Percentiles rank a stretch among this genome's conserved stretches.
These are phyloP conservation scores for Dendryphion nanum DNA, from an alignment of 2,329 filamentous ascomycete genomes.

Conservation along the genomic window DNA sequence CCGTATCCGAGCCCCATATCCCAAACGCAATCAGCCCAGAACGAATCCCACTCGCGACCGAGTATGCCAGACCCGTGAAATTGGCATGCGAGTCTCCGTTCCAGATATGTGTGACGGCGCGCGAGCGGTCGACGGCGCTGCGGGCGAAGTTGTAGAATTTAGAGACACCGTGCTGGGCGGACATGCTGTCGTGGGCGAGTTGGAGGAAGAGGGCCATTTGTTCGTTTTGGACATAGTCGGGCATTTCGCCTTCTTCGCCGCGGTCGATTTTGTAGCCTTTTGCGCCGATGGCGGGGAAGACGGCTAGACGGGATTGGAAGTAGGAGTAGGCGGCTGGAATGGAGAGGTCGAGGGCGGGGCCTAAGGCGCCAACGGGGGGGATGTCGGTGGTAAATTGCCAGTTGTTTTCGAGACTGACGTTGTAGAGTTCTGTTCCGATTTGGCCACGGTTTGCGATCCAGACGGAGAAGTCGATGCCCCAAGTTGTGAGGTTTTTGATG, in stretches of 20 bases:
- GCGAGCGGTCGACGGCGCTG: slow-evolving; percentile 32
- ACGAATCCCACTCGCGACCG: slow-evolving; percentile 32
- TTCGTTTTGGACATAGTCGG: slow-evolving; percentile 36
- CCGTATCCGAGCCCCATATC: slow-evolving; percentile 36
- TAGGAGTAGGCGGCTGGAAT: slow-evolving; percentile 38
- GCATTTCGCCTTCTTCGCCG: slow-evolving; percentile 42
- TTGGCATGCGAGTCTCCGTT: slow-evolving; percentile 37
- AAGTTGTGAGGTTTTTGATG: slow-evolving; percentile 30
- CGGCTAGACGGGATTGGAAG: slow-evolving; percentile 26
- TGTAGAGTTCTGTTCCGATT: slow-evolving; percentile 31
- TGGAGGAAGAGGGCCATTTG: slow-evolving; percentile 34
- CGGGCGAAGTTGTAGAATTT: slow-evolving; percentile 38
- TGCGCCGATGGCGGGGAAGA: slow-evolving; percentile 35
- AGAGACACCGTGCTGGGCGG: slow-evolving; percentile 23
- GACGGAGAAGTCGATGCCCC: slow-evolving; percentile 37
- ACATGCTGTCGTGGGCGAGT: slow-evolving; percentile 35
- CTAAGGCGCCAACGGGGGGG: slow-evolving; percentile 23
- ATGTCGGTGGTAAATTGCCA: slow-evolving; percentile 32
- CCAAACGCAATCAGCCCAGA: slow-evolving; percentile 33
- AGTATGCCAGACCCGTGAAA: slow-evolving; percentile 33
- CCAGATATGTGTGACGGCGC: slow-evolving; percentile 32
- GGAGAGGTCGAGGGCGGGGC: slow-evolving; percentile 37
- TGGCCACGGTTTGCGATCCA: slow-evolving; percentile 40
- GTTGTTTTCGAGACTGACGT: slow-evolving; percentile 21
- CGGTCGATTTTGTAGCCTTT: slow-evolving; percentile 42